Conservation (phyloP, 1,139 yeast genomes). For the Debaryomyces singareniensis region DNA sequence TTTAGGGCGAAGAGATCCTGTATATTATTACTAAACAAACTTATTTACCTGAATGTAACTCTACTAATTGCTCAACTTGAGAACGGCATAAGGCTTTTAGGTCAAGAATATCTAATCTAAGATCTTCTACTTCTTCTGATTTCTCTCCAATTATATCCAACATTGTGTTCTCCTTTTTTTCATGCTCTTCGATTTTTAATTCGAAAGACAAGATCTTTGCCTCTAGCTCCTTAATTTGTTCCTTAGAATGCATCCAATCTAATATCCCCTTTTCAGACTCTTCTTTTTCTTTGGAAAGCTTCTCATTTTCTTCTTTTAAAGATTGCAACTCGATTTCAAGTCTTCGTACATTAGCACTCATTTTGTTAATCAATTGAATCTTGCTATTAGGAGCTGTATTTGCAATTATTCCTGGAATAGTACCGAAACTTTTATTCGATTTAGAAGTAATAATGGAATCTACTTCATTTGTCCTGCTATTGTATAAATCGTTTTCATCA, state of each 20-base stretch:
- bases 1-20: slow-evolving; percentile 4
- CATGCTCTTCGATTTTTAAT: slow-evolving; percentile 29
- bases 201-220: slow-evolving; percentile 45
- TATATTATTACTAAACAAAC: background rate
- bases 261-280: slow-evolving; percentile 63
- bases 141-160: slow-evolving; percentile 82
- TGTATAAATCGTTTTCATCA: too few relatives aligned
- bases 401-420: slow-evolving; percentile 11
- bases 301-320: slow-evolving; percentile 55
- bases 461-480: background rate
- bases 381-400: slow-evolving; percentile 8
- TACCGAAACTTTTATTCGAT: slow-evolving; percentile 6
- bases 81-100: slow-evolving; percentile 72
- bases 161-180: slow-evolving; percentile 51
- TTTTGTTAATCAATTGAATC: slow-evolving; percentile 63
- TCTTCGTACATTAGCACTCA: slow-evolving; percentile 70
- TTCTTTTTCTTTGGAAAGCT: slow-evolving; percentile 53
- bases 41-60: slow-evolving; percentile 39
- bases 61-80: slow-evolving; percentile 84
- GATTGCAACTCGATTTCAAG: slow-evolving; percentile 72
- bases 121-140: slow-evolving; percentile 77
- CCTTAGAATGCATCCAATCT: slow-evolving; percentile 16
- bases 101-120: slow-evolving; percentile 83
- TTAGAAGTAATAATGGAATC: slow-evolving; percentile 1
- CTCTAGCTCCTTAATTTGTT: slow-evolving; percentile 13